Percentiles rank a stretch among this genome's conserved stretches.
These are phyloP conservation scores for Actinomortierella wolfii DNA, from an alignment of 371 early-diverging fungal species.

Conservation along the genomic window DNA sequence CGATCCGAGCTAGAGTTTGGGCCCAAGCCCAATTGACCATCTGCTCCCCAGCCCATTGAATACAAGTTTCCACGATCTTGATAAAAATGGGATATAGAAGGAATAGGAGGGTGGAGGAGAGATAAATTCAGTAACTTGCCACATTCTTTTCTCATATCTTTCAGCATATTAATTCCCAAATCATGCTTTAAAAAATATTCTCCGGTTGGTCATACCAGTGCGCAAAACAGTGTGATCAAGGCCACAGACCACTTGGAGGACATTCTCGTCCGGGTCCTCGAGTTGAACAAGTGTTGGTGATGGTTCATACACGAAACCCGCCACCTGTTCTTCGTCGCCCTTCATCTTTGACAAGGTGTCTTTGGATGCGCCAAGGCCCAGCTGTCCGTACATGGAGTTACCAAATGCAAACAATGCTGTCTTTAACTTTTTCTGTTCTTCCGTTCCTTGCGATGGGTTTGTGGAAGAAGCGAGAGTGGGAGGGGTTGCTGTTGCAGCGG, in stretches of 20 bases:
- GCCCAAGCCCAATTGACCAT: slow-evolving; percentile 79
- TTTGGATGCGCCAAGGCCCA: slow-evolving; percentile 44
- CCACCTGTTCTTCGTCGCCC: slow-evolving; percentile 8
- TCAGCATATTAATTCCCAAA: not conserved
- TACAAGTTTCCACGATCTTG: slow-evolving; percentile 54
- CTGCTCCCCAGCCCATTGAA: slow-evolving; percentile 85
- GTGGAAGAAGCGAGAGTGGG: too few species aligned
- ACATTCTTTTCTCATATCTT: not conserved
- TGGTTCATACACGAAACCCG: slow-evolving; percentile 33
- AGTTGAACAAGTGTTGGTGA: slow-evolving; percentile 23
- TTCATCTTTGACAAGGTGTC: slow-evolving; percentile 23
- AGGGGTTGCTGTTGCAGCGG: not conserved
- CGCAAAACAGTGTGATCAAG: slow-evolving; percentile 73
- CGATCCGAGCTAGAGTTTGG: slow-evolving; percentile 50
- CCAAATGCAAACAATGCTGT: slow-evolving; percentile 46
- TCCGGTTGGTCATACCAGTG: slow-evolving; percentile 51
- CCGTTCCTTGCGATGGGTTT: too few species aligned
- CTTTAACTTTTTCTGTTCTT: too few species aligned
- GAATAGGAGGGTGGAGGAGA: not conserved
- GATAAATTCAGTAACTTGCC: not conserved
- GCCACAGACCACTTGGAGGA: slow-evolving; percentile 69
- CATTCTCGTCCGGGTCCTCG: slow-evolving; percentile 39
- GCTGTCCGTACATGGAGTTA: slow-evolving; percentile 48
- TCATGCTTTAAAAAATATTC: too few species aligned
- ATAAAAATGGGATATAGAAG: not conserved